Conservation (phyloP, 2,329 filamentous ascomycete genomes). For the Colletotrichum karsti region DNA sequence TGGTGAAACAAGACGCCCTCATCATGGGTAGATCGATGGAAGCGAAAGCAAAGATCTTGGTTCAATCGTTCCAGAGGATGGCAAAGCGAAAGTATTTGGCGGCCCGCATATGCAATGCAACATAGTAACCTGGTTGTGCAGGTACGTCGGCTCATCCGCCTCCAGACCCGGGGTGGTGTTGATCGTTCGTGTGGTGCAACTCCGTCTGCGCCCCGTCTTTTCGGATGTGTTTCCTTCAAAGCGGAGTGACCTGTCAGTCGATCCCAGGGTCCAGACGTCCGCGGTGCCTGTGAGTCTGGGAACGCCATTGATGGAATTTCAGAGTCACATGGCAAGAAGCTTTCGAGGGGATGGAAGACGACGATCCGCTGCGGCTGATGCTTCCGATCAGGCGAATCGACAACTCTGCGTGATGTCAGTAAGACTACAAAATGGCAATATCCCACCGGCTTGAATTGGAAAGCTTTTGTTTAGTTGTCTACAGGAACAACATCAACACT, state of each 20-base stretch:
- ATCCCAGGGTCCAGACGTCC: constrained; percentile 7
- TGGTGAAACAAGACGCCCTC: neutral
- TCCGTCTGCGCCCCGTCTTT: neutral
- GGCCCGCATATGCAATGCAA: constrained; percentile 2
- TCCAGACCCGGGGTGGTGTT: neutral
- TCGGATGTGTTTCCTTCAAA: neutral
- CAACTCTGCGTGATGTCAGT: too few relatives aligned
- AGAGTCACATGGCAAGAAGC: neutral
- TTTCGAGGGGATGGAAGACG: constrained; percentile 15
- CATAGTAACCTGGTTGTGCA: neutral
- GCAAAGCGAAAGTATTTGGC: neutral
- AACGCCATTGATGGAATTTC: constrained; percentile 24
- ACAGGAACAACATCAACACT: neutral
- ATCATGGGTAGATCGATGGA: neutral
- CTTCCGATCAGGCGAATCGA: neutral
- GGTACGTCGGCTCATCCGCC: neutral
- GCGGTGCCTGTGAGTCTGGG: neutral
- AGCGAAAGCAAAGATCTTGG: constrained; percentile 2
- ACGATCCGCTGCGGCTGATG: constrained; percentile 8
- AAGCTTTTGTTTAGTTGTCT: neutral
- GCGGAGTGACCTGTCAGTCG: neutral
- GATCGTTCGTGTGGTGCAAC: neutral
- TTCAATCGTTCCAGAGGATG: neutral
- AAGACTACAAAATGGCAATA: constrained; percentile 4
- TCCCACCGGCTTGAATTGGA: neutral